These are phyloP conservation scores for Cordyceps pruinosa DNA, from an alignment of 2,329 filamentous ascomycete genomes.

Conservation along the genomic window DNA sequence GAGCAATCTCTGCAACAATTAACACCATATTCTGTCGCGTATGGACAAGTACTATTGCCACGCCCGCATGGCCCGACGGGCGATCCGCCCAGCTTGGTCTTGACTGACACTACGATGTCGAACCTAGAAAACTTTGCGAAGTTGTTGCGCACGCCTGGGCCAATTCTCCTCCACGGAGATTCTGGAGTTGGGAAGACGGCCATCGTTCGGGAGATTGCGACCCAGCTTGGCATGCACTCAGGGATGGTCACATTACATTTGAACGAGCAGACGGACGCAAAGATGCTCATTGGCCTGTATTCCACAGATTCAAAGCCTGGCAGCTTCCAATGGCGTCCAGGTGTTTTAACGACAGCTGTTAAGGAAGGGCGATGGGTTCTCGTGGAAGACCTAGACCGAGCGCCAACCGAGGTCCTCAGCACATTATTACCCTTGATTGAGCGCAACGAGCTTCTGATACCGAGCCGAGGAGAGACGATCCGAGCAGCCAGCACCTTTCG, in stretches of 20 bases:
- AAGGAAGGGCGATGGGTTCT: constrained; percentile 93
- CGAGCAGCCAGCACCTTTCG: constrained; percentile 78
- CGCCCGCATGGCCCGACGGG: constrained; percentile 45
- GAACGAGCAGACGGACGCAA: constrained; percentile 97
- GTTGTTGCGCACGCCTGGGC: constrained; percentile 59
- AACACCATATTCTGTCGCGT: constrained; percentile 55
- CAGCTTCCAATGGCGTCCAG: constrained; percentile 86
- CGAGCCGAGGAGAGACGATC: constrained; percentile 80
- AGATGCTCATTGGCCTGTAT: constrained; percentile 91
- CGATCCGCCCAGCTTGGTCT: constrained; percentile 48
- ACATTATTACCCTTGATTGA: constrained; percentile 89
- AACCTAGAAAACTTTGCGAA: constrained; percentile 67
- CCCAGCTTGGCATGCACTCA: constrained; percentile 68
- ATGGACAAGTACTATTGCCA: constrained; percentile 62
- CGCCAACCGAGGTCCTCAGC: constrained; percentile 90
- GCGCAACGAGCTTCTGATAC: constrained; percentile 81
- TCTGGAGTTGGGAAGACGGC: constrained; percentile 89
- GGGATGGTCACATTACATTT: constrained; percentile 90
- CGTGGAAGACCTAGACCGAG: constrained; percentile 93
- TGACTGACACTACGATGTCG: constrained; percentile 62
- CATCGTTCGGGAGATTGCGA: constrained; percentile 73
- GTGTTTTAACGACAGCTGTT: constrained; percentile 89
- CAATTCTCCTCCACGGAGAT: constrained; percentile 74
- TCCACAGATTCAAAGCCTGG: constrained; percentile 81
- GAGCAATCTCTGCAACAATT: constrained; percentile 33